phyloP scores from a whole-genome alignment of 441 rosid species.

The Adansonia gregorii region DNA sequence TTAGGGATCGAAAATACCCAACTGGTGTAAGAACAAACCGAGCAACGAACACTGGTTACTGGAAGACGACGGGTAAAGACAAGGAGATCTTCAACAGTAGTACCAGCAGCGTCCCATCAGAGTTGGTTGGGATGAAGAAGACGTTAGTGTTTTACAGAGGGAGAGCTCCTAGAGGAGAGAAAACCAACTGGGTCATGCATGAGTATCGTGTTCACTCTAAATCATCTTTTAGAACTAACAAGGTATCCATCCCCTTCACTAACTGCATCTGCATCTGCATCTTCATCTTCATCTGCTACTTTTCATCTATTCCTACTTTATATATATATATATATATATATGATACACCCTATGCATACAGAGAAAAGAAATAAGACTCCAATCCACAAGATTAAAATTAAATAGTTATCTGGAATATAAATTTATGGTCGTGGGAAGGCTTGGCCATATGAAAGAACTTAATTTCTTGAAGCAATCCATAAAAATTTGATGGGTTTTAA shows the following conservation, averaged over 20 bases:
- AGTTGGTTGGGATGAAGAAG: conserved; percentile 74
- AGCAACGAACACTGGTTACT: conserved; percentile 69
- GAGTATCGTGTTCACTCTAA: conserved; percentile 68
- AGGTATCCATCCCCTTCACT: conserved; percentile 38
- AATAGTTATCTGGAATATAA: not conserved
- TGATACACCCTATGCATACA: too few species aligned
- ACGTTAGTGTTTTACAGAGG: conserved; percentile 74
- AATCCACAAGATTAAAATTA: not conserved
- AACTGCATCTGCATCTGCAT: not conserved
- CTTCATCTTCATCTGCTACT: too few species aligned
- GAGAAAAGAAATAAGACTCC: too few species aligned
- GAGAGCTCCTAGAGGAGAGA: conserved; percentile 75
- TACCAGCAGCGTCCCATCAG: too few species aligned
- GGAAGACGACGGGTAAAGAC: conserved; percentile 80
- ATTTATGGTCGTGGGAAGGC: too few species aligned
- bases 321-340: too few species aligned
- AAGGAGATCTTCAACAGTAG: conserved; percentile 63
- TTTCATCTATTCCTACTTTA: too few species aligned
- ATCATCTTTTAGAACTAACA: conserved; percentile 51
- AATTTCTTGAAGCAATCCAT: not conserved
- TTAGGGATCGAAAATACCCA: conserved; percentile 67
- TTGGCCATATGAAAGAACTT: not conserved
- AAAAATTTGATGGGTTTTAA: not conserved
- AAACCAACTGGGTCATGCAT: conserved; percentile 76
- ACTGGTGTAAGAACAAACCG: conserved; percentile 72